Evolutionary conservation across 768 basidiomycete genomes (phyloP).

Genomic region (Xerocomellus chrysenteron): DNA sequence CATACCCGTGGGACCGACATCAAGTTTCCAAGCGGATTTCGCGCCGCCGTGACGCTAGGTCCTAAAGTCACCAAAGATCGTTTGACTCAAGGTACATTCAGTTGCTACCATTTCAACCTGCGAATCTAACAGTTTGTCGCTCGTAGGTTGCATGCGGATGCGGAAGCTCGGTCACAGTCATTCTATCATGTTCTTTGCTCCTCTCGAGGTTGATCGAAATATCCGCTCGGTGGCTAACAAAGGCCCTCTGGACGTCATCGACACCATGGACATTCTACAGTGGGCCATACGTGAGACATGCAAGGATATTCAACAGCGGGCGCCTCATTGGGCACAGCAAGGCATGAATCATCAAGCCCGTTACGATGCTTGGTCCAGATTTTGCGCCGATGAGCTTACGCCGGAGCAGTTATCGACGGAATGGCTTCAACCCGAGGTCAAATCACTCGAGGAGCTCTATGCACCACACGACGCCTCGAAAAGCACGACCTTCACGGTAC

Average conservation of each 20-base stretch:
- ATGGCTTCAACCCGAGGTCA: constrained; percentile 44
- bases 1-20: constrained; percentile 51
- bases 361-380: constrained; percentile 17
- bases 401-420: constrained; percentile 1
- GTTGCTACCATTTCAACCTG: too few relatives aligned
- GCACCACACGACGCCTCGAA: constrained; percentile 7
- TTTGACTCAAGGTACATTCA: constrained; percentile 40
- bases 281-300: constrained; percentile 40
- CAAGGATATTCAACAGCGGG: too few relatives aligned
- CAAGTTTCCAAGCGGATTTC: constrained; percentile 41
- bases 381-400: constrained; percentile 7
- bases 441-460: constrained; percentile 37
- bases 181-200: too few relatives aligned
- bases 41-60: constrained; percentile 1
- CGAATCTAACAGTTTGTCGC: background rate
- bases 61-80: constrained; percentile 46
- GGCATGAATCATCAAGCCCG: constrained; percentile 36
- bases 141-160: constrained; percentile 51
- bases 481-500: background rate
- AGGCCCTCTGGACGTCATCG: background rate
- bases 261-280: constrained; percentile 38
- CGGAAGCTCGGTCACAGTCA: constrained; percentile 37
- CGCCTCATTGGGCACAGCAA: constrained; percentile 12
- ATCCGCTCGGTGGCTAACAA: constrained; percentile 12
- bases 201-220: constrained; percentile 12